Percentiles rank a stretch among this genome's conserved stretches.
phyloP scores from a whole-genome alignment of 768 basidiomycete species.

The Dendrothele bispora region DNA sequence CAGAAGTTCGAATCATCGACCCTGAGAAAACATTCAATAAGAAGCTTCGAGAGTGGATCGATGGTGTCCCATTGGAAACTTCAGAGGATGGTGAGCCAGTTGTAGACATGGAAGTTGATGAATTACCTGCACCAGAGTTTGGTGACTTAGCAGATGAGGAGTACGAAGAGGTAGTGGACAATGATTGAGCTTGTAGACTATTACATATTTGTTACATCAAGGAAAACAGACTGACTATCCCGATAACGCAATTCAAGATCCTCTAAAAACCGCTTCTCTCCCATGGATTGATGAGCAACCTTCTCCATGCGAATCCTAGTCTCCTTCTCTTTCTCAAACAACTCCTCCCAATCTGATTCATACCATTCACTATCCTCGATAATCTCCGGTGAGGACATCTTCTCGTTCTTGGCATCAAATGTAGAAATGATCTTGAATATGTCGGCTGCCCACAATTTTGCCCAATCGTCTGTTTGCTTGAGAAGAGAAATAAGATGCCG shows the following conservation, averaged over 20 bases:
- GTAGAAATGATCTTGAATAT: background rate
- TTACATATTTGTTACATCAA: conserved; percentile 6
- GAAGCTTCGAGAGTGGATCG: background rate
- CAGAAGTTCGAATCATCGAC: background rate
- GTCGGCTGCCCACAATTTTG: background rate
- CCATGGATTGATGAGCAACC: conserved; percentile 8
- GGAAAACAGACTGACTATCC: conserved; percentile 6
- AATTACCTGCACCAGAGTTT: background rate
- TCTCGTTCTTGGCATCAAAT: background rate
- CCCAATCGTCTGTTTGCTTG: background rate
- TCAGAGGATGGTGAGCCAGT: background rate
- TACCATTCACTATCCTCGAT: background rate
- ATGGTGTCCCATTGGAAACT: background rate
- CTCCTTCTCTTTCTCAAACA: conserved; percentile 7
- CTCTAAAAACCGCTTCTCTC: conserved; percentile 9
- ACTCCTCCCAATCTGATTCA: background rate
- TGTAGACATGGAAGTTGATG: too few relatives aligned
- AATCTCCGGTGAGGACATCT: background rate
- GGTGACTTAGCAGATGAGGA: background rate
- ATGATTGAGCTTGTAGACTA: background rate
- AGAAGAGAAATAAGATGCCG: background rate
- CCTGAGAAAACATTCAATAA: background rate
- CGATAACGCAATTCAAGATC: background rate
- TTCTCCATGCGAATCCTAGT: conserved; percentile 11
- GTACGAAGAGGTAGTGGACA: background rate